Evolutionary conservation across 1,284 basidiomycete species (phyloP), one percentile per base, ranked within the genome.

Genomic region (Ustilago tritici): DNA sequence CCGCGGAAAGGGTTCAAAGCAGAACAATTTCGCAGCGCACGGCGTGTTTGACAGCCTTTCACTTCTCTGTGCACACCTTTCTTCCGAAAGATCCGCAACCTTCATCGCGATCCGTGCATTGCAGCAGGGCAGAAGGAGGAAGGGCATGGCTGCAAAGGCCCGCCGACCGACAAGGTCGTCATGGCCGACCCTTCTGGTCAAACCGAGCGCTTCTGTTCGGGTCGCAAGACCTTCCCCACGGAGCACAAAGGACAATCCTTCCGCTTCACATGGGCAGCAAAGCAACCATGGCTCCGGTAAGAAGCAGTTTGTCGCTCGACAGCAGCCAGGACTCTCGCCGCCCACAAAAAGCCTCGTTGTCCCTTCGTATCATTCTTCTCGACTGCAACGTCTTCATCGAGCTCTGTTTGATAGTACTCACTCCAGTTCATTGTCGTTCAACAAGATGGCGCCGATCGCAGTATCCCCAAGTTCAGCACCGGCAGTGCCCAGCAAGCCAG

Each of bases 111-210:
- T 19, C n/a, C 17, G 7, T 23, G 38, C 19, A 49, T 19, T 17
- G 46, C 46, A 49, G n/a, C 19, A 11, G 46, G 4, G 46, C 3
- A 31, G 19, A 3, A 49, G 10, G 10, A 23, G 46, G 28, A 32
- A 32, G 11, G 9, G 49, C 17, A 65, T 70, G 71, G 57, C 52
- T 10, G 40, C 49, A 32, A 65, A 60, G 62, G 31, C 60, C 36
- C 28, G 54, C 17, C 55, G 70, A 62, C 70, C 70, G 53, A 32
- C 47, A 65, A 62, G 70, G 70, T 73, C 62, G 61, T 67, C 62
- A 34, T 73, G 70, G 70, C 35, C 59, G 65, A 73, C 70, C 70
- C 52, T 73, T 9, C 54, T 73, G 59, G 70, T 73, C 59, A 68
- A 38, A 58, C 36, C 36, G 47, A 58, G 47, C 17, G 8, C 55